phyloP scores from a whole-genome alignment of 2,329 filamentous ascomycete species.

The Stachybotrys chartarum region DNA sequence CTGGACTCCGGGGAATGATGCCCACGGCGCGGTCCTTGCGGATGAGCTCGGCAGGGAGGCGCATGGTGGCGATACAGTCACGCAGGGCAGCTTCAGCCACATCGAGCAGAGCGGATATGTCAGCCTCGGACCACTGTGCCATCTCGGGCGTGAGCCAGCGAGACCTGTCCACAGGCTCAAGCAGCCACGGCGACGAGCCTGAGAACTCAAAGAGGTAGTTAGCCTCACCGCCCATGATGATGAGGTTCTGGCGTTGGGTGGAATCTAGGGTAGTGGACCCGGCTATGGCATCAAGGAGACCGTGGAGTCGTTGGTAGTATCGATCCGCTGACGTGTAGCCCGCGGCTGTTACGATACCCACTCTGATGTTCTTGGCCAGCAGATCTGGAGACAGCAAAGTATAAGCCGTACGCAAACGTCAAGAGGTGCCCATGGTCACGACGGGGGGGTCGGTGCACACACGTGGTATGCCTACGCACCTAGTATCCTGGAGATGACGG shows the following conservation, averaged over 20 bases:
- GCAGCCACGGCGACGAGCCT: constrained; percentile 53
- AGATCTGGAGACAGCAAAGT: constrained; percentile 41
- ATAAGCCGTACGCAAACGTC: neutral
- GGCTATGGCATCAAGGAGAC: constrained; percentile 74
- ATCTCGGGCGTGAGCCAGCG: constrained; percentile 75
- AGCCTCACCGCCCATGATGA: constrained; percentile 92
- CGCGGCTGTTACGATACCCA: constrained; percentile 94
- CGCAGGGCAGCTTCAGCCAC: constrained; percentile 77
- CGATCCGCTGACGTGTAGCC: constrained; percentile 83
- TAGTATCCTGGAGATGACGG: constrained; percentile 62
- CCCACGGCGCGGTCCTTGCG: constrained; percentile 85
- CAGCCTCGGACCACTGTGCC: constrained; percentile 66
- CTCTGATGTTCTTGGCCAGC: constrained; percentile 68
- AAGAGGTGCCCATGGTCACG: neutral
- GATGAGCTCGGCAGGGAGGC: constrained; percentile 70
- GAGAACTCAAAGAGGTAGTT: constrained; percentile 90
- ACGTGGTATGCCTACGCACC: constrained; percentile 20
- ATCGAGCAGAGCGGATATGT: constrained; percentile 77
- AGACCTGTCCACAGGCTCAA: constrained; percentile 58
- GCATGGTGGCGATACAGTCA: constrained; percentile 74
- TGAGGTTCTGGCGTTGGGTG: constrained; percentile 66
- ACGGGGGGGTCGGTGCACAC: neutral
- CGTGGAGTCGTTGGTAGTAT: constrained; percentile 83
- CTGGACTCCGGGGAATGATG: constrained; percentile 58
- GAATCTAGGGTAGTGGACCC: constrained; percentile 50